phyloP scores from a whole-genome alignment of 1,284 basidiomycete genomes.

The Peniophora sp. region DNA sequence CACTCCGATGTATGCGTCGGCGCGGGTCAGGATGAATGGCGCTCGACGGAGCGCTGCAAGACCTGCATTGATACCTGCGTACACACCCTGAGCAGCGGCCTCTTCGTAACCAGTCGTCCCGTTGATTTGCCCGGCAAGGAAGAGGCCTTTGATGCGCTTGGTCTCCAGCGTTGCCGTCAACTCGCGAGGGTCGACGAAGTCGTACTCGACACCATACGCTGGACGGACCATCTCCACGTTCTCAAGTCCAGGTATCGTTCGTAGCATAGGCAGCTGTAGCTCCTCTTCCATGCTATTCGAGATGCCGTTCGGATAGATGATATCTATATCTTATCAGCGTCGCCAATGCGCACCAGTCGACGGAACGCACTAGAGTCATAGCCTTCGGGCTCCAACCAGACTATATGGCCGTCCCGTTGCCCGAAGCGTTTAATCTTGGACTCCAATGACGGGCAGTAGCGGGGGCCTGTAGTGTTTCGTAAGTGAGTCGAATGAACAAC shows the following conservation, averaged over 20 bases:
- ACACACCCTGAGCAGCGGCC: conserved; percentile 78
- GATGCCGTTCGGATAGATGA: conserved; percentile 87
- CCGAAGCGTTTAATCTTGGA: conserved; percentile 79
- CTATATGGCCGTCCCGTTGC: conserved; percentile 61
- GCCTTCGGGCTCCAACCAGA: conserved; percentile 91
- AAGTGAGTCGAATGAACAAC: background rate
- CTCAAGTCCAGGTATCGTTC: conserved; percentile 79
- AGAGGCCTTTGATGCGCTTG: conserved; percentile 75
- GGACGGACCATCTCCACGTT: conserved; percentile 75
- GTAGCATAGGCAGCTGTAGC: conserved; percentile 71
- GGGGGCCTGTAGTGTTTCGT: conserved; percentile 47
- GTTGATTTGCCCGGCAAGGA: conserved; percentile 86
- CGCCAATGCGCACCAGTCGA: background rate
- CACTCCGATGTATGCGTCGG: conserved; percentile 81
- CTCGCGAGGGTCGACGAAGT: conserved; percentile 84
- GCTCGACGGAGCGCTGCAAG: conserved; percentile 49
- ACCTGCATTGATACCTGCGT: conserved; percentile 86
- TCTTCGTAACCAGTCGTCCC: conserved; percentile 92
- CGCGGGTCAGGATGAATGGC: conserved; percentile 65
- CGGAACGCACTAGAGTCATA: conserved; percentile 67
- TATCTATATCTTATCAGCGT: conserved; percentile 29
- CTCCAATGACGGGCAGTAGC: conserved; percentile 88
- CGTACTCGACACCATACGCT: conserved; percentile 91
- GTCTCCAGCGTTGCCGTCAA: conserved; percentile 77
- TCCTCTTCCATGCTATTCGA: conserved; percentile 85